Evolutionary conservation across 2,329 filamentous ascomycete genomes (phyloP).

Genomic region (Didymella arachidicola): DNA sequence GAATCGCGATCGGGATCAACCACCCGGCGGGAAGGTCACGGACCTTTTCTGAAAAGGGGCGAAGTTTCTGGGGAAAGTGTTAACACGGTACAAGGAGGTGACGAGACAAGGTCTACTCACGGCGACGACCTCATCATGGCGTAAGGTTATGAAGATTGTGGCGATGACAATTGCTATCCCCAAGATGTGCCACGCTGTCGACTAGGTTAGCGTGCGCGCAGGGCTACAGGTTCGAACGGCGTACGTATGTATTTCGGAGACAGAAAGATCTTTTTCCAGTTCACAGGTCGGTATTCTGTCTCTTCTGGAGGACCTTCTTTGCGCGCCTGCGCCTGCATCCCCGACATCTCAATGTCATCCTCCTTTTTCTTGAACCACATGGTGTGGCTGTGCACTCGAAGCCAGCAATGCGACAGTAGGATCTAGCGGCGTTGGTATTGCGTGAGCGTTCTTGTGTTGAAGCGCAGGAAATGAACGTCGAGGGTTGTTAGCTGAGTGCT

Average conservation of each 20-base stretch:
- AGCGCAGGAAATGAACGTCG: constrained; percentile 4
- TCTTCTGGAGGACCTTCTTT: constrained; percentile 33
- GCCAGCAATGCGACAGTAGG: background rate
- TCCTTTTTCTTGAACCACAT: constrained; percentile 39
- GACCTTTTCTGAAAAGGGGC: constrained; percentile 46
- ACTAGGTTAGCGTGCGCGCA: constrained; percentile 18
- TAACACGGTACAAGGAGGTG: constrained; percentile 9
- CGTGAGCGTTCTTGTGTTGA: constrained; percentile 1
- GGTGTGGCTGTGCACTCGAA: constrained; percentile 2
- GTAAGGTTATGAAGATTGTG: constrained; percentile 41
- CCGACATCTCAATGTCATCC: constrained; percentile 44
- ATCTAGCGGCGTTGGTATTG: background rate
- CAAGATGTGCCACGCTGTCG: constrained; percentile 45
- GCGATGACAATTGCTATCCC: constrained; percentile 36
- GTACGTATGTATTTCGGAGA: constrained; percentile 49
- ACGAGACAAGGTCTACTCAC: constrained; percentile 24
- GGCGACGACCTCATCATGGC: constrained; percentile 45
- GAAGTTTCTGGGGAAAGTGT: constrained; percentile 37
- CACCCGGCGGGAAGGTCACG: constrained; percentile 47
- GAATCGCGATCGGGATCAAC: constrained; percentile 46
- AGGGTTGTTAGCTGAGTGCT: constrained; percentile 1
- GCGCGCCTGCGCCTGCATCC: constrained; percentile 30
- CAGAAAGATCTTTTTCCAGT: constrained; percentile 47
- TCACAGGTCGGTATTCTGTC: constrained; percentile 43
- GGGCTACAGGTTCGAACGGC: constrained; percentile 10